Conservation (phyloP, 2,329 filamentous ascomycete species). For the Aspergillus tamarii region DNA sequence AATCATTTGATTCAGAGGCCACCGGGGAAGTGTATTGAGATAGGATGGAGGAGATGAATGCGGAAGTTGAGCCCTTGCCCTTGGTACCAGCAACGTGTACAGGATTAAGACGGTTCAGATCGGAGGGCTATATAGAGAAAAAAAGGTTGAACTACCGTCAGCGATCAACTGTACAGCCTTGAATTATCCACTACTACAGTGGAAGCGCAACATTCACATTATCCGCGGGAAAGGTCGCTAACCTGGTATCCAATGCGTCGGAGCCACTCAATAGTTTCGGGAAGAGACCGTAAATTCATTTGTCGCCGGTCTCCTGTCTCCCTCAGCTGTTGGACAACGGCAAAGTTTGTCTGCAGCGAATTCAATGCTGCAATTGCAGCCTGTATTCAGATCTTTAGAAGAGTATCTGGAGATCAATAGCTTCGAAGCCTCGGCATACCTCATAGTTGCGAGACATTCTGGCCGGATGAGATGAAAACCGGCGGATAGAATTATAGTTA, state of each 20-base stretch:
- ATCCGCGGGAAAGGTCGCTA: constrained; percentile 40
- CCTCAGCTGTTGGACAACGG: constrained; percentile 74
- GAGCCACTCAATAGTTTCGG: constrained; percentile 81
- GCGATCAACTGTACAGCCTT: not conserved
- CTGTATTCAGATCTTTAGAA: constrained; percentile 40
- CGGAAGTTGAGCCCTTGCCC: constrained; percentile 87
- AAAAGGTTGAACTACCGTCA: constrained; percentile 7
- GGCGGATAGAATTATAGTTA: constrained; percentile 23
- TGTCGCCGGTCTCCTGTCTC: constrained; percentile 66
- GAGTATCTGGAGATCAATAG: constrained; percentile 3
- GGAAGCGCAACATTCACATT: not conserved
- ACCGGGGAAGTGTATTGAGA: constrained; percentile 58
- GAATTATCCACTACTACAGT: not conserved
- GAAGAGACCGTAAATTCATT: constrained; percentile 75
- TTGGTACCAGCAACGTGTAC: constrained; percentile 94
- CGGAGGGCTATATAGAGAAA: constrained; percentile 55
- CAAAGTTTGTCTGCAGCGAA: constrained; percentile 77
- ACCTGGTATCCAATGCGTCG: constrained; percentile 74
- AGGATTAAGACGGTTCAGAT: constrained; percentile 62
- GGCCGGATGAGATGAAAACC: constrained; percentile 34
- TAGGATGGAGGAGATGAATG: constrained; percentile 81
- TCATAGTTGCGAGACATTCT: constrained; percentile 45
- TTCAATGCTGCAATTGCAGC: constrained; percentile 75
- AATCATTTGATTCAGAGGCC: constrained; percentile 35
- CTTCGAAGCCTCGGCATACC: constrained; percentile 28